Percentiles rank a stretch among this genome's conserved stretches.
These are phyloP conservation scores for Daldinia bambusicola DNA, from an alignment of 495 filamentous ascomycete species.

Conservation along the genomic window DNA sequence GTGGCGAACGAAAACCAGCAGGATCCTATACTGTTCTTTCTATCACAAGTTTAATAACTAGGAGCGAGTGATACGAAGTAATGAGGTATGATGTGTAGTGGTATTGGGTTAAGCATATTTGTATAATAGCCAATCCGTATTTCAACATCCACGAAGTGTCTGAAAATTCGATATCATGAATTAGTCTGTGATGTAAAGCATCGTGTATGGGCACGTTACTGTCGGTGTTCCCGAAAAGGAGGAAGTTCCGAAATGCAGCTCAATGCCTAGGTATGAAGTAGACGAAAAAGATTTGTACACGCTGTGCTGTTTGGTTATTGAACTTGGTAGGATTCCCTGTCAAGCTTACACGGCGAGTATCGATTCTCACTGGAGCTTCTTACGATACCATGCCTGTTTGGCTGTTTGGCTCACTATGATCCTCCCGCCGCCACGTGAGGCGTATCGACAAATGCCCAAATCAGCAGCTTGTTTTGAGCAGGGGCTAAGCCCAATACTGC, in stretches of 20 bases:
- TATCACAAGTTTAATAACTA: neutral
- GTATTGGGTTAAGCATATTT: neutral
- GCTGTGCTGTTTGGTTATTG: neutral
- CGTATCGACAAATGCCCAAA: conserved; percentile 24
- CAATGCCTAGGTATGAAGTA: neutral
- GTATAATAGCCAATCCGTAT: neutral
- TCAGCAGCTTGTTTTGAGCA: conserved; percentile 30
- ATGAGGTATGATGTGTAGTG: neutral
- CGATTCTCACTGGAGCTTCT: conserved; percentile 24
- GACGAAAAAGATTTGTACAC: conserved; percentile 6
- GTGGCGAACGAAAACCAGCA: neutral
- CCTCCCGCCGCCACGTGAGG: conserved; percentile 46
- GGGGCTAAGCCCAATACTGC: conserved; percentile 34
- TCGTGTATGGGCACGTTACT: conserved; percentile 39
- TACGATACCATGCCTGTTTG: conserved; percentile 27
- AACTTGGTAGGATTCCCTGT: conserved; percentile 25
- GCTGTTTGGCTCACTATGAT: conserved; percentile 27
- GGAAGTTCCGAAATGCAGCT: conserved; percentile 30
- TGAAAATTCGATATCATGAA: conserved; percentile 19
- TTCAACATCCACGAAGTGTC: neutral
- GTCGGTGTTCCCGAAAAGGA: conserved; percentile 44
- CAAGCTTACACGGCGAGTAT: conserved; percentile 4
- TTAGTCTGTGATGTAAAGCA: conserved; percentile 37
- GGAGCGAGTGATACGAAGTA: neutral
- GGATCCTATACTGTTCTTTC: neutral